Percentiles rank a stretch among this genome's conserved stretches.
These are phyloP conservation scores for Theobroma cacao DNA, from an alignment of 345 rosid genomes.

Conservation along the genomic window DNA sequence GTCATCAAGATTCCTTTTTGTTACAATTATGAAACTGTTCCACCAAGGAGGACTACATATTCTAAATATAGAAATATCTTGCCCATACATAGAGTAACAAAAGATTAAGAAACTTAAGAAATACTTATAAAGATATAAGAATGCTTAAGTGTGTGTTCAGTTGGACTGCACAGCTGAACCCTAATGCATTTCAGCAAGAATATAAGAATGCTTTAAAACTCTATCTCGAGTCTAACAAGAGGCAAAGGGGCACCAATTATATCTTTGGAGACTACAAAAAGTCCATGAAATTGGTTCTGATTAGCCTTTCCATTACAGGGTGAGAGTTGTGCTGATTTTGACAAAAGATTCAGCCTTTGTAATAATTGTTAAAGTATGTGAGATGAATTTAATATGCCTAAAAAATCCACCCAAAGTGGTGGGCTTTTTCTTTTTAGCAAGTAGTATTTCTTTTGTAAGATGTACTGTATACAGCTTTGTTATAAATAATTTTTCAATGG, in stretches of 20 bases:
- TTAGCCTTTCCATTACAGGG: neutral
- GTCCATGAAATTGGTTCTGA: neutral
- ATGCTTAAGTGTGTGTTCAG: too few species aligned
- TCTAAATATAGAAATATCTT: neutral
- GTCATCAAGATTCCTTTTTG: neutral
- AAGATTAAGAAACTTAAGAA: too few species aligned
- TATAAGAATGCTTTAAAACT: neutral
- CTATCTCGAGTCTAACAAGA: neutral
- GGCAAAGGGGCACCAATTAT: neutral
- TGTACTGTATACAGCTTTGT: neutral
- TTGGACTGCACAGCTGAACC: too few species aligned
- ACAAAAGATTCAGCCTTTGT: neutral
- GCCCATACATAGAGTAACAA: too few species aligned
- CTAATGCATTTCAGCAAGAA: neutral
- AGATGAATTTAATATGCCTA: neutral
- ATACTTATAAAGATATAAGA: too few species aligned
- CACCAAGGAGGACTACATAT: neutral
- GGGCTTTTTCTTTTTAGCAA: conserved; percentile 1
- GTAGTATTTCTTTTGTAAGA: neutral
- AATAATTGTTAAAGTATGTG: conserved; percentile 1
- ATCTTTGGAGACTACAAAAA: neutral
- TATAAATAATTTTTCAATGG: conserved; percentile 35
- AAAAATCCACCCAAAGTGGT: neutral
- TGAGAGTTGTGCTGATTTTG: neutral
- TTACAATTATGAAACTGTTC: neutral